phyloP scores from a whole-genome alignment of 192 early-diverging fungal genomes.

The Fimicolochytrium jonesii region DNA sequence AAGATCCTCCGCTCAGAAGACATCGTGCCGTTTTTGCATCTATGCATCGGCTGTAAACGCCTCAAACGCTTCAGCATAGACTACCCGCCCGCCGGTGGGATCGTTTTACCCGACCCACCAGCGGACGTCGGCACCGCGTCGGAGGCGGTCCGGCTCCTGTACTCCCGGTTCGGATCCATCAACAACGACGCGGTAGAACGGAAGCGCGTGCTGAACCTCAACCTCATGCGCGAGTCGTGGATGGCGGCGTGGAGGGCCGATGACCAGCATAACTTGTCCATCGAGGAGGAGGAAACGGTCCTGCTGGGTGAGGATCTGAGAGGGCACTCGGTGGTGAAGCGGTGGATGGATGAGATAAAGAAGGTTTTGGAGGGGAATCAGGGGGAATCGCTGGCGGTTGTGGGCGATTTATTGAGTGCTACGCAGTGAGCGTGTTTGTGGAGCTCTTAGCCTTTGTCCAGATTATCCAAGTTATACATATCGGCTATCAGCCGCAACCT shows the following conservation, averaged over 20 bases:
- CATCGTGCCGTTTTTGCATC: conserved; percentile 15
- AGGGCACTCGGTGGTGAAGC: not conserved
- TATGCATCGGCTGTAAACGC: conserved; percentile 6
- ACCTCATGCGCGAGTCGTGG: conserved; percentile 9
- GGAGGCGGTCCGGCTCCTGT: conserved; percentile 17
- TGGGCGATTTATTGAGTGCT: not conserved
- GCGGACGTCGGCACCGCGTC: conserved; percentile 18
- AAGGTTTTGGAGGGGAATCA: conserved; percentile 13
- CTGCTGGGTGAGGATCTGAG: conserved; percentile 10
- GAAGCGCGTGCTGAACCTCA: conserved; percentile 16
- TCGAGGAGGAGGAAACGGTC: not conserved
- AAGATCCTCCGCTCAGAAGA: conserved; percentile 19
- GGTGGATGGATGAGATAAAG: conserved; percentile 10
- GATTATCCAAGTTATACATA: too few relatives aligned
- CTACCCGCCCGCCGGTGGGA: conserved; percentile 17
- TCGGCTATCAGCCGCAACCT: too few relatives aligned
- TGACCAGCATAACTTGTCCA: not conserved
- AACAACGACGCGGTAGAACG: conserved; percentile 10
- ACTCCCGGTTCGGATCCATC: conserved; percentile 11
- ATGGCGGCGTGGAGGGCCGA: conserved; percentile 1
- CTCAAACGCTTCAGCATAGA: conserved; percentile 23
- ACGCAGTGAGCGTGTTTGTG: too few relatives aligned
- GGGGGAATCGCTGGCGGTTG: not conserved
- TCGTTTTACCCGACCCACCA: conserved; percentile 11
- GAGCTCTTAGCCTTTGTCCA: too few relatives aligned